Evolutionary conservation across 306 rosid genomes (phyloP).

Genomic region (Glycyrrhiza uralensis): DNA sequence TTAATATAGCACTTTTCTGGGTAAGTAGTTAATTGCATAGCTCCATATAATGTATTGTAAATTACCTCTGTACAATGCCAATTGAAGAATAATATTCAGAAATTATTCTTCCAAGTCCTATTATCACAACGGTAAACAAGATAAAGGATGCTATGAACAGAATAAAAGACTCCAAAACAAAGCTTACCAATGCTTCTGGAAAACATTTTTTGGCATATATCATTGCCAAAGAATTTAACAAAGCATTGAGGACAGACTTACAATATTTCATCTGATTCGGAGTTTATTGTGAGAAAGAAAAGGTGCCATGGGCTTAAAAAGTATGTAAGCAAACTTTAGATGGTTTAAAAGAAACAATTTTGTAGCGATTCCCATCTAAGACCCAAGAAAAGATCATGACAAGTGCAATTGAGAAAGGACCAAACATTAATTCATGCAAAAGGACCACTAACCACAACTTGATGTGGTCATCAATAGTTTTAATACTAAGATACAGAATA

Average conservation of each 20-base stretch:
- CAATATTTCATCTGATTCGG: background rate
- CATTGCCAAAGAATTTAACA: background rate
- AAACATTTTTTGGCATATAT: background rate
- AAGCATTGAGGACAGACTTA: background rate
- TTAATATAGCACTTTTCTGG: background rate
- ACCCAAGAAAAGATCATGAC: background rate
- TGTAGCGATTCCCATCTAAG: background rate
- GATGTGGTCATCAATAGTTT: background rate
- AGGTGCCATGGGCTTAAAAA: background rate
- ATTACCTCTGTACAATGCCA: background rate
- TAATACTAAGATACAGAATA: too few species aligned
- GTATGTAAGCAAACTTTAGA: background rate
- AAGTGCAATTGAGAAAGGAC: background rate
- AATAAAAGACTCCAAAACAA: conserved; percentile 8
- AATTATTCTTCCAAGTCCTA: background rate
- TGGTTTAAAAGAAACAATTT: background rate
- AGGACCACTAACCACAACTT: conserved; percentile 9
- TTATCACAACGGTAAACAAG: background rate
- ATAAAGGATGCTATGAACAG: background rate
- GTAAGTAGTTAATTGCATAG: background rate
- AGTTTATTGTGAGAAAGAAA: background rate
- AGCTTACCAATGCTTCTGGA: background rate
- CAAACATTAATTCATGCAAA: conserved; percentile 5
- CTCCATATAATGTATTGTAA: background rate
- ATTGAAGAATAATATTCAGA: background rate